Evolutionary conservation across 208 protist genomes (phyloP).

Genomic region (Crithidia expoeki): DNA sequence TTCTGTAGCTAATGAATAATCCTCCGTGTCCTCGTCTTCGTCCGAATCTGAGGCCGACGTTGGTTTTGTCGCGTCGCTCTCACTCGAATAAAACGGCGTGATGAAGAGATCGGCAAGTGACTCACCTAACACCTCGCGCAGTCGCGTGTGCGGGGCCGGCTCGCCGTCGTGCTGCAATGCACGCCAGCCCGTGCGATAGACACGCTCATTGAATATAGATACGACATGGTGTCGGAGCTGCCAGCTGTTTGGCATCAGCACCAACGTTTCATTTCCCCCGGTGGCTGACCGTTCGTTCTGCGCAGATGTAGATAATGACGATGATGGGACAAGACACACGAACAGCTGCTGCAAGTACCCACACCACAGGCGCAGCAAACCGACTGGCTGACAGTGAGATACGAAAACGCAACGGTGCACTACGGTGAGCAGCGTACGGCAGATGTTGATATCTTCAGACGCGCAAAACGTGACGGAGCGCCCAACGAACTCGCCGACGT

Average conservation of each 20-base stretch:
- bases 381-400: constrained; percentile 43
- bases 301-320: neutral
- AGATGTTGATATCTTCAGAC: constrained; percentile 48
- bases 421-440: constrained; percentile 50
- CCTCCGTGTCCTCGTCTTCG: neutral
- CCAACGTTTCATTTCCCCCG: constrained; percentile 44
- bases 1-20: too few species aligned
- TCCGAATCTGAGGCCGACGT: neutral
- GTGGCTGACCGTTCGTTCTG: neutral
- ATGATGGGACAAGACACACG: constrained; percentile 54
- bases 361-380: constrained; percentile 75
- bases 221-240: constrained; percentile 27
- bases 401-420: constrained; percentile 72
- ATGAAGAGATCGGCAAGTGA: constrained; percentile 72
- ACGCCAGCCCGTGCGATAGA: constrained; percentile 48
- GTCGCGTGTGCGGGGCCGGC: constrained; percentile 59
- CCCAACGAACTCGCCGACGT: constrained; percentile 45
- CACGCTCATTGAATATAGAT: constrained; percentile 41
- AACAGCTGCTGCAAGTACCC: constrained; percentile 77
- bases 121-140: constrained; percentile 71
- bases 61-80: constrained; percentile 14
- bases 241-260: constrained; percentile 51
- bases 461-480: constrained; percentile 69
- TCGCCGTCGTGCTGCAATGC: constrained; percentile 37
- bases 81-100: constrained; percentile 62